Conservation (phyloP, 805 yeast species). For the Ogataea zsoltii region DNA sequence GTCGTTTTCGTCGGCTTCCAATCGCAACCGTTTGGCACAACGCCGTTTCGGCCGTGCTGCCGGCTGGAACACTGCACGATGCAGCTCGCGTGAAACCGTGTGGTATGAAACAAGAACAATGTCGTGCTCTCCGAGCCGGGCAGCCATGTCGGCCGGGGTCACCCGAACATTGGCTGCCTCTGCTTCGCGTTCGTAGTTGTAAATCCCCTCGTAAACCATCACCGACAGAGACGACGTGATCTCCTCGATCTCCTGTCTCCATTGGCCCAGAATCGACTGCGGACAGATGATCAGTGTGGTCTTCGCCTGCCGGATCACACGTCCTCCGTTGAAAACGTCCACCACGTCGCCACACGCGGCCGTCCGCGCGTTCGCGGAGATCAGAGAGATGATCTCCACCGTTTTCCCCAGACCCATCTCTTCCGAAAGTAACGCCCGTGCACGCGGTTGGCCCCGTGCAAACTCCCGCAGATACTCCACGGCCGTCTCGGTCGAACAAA, state of each 20-base stretch:
- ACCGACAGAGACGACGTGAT: conserved; percentile 62
- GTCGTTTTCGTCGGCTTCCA: conserved; percentile 4
- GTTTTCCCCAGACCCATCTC: conserved; percentile 99
- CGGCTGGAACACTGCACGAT: conserved; percentile 74
- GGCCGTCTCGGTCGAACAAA: conserved; percentile 38
- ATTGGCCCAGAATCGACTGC: conserved; percentile 76
- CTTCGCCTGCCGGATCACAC: conserved; percentile 51
- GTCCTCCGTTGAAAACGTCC: conserved; percentile 42
- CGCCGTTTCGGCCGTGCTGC: conserved; percentile 47
- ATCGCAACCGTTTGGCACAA: conserved; percentile 33
- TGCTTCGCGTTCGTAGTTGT: conserved; percentile 34
- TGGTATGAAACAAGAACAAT: conserved; percentile 79
- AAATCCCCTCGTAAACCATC: conserved; percentile 62
- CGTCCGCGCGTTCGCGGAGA: conserved; percentile 60
- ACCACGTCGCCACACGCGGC: conserved; percentile 24
- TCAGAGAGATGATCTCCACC: conserved; percentile 72
- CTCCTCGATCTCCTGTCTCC: conserved; percentile 72
- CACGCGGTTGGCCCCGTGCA: conserved; percentile 26
- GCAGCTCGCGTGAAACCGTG: conserved; percentile 71
- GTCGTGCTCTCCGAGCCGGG: conserved; percentile 62
- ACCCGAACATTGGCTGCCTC: conserved; percentile 24
- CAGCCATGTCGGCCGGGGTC: conserved; percentile 44
- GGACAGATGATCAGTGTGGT: conserved; percentile 88
- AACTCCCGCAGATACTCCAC: conserved; percentile 24
- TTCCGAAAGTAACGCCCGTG: conserved; percentile 76